Percentiles rank a stretch among this genome's conserved stretches.
Conservation (phyloP, 2,329 filamentous ascomycete genomes). For the Cercospora sesami region DNA sequence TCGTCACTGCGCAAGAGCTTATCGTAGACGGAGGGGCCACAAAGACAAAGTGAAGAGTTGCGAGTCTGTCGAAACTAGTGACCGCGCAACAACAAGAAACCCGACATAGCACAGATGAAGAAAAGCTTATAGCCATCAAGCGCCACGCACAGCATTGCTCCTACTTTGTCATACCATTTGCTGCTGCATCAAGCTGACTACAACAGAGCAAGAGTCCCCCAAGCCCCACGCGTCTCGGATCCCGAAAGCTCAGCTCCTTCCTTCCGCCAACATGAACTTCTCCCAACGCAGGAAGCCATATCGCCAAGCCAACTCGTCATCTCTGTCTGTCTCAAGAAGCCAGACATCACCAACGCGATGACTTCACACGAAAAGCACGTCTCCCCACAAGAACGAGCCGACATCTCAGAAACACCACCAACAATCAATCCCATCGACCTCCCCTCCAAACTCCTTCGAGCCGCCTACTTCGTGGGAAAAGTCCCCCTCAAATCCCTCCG, state of each 20-base stretch:
- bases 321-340: too few relatives aligned
- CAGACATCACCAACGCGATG: background rate
- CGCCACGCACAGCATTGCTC: background rate
- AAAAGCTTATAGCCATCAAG: too few relatives aligned
- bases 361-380: background rate
- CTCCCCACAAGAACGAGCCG: background rate
- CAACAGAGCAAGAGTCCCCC: background rate
- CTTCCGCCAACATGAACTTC: background rate
- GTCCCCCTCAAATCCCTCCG: slow-evolving; percentile 16
- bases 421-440: slow-evolving; percentile 15
- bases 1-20: slow-evolving; percentile 49
- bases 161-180: background rate
- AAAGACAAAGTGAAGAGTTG: slow-evolving; percentile 36
- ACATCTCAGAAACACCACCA: slow-evolving; percentile 7
- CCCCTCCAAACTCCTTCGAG: slow-evolving; percentile 17
- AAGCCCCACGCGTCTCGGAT: background rate
- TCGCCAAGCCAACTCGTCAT: background rate
- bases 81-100: background rate
- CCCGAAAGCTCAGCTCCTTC: slow-evolving; percentile 2
- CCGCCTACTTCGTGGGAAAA: slow-evolving; percentile 22
- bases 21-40: slow-evolving; percentile 46
- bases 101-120: background rate
- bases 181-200: slow-evolving; percentile 6
- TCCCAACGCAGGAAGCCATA: background rate
- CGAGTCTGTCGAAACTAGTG: background rate